These are phyloP conservation scores for Ceratocystis variospora DNA, from an alignment of 2,329 filamentous ascomycete species.

Conservation along the genomic window DNA sequence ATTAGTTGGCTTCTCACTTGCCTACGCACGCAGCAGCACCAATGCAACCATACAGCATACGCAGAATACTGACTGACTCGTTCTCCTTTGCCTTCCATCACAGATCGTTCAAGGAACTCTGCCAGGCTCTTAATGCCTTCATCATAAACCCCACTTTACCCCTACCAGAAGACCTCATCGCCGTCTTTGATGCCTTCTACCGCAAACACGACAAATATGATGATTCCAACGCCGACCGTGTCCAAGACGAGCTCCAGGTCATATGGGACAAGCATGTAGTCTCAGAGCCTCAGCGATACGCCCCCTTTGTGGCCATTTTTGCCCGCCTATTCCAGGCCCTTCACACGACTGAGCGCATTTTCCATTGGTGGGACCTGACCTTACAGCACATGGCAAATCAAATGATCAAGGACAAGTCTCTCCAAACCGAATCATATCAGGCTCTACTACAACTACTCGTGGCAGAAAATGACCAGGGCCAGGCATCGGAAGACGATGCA, in stretches of 20 bases:
- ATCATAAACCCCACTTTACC: slow-evolving; percentile 40
- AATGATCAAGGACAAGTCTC: slow-evolving; percentile 46
- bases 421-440: slow-evolving; percentile 51
- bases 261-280: slow-evolving; percentile 53
- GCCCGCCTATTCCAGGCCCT: slow-evolving; percentile 51
- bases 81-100: slow-evolving; percentile 17
- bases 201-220: slow-evolving; percentile 54
- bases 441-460: slow-evolving; percentile 51
- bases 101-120: slow-evolving; percentile 48
- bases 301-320: slow-evolving; percentile 55
- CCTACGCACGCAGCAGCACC: not conserved
- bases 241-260: slow-evolving; percentile 57
- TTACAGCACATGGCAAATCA: slow-evolving; percentile 27
- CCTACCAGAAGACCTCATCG: slow-evolving; percentile 50
- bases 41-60: slow-evolving; percentile 13
- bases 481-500: slow-evolving; percentile 31
- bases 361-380: slow-evolving; percentile 59
- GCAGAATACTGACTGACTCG: slow-evolving; percentile 19
- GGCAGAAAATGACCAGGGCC: slow-evolving; percentile 45
- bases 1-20: not conserved
- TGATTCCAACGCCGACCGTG: slow-evolving; percentile 52
- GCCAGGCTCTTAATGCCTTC: slow-evolving; percentile 42
- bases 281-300: slow-evolving; percentile 41
- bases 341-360: slow-evolving; percentile 45
- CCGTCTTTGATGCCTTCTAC: slow-evolving; percentile 52